Conservation (phyloP, 805 yeast genomes). For the Hanseniaspora guilliermondii region DNA sequence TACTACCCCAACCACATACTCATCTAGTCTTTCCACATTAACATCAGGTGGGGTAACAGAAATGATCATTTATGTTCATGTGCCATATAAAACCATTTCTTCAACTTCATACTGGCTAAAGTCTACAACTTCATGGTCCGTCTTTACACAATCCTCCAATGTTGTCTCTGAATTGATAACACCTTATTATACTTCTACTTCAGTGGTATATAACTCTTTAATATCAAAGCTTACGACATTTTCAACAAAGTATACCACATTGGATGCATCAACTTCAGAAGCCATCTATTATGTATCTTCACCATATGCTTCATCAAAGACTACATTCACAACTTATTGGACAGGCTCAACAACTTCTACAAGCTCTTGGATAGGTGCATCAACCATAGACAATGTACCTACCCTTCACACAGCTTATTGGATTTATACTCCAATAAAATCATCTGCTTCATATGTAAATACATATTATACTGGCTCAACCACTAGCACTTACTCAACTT, state of each 20-base stretch:
- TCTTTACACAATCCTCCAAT: neutral
- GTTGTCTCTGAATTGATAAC: constrained; percentile 3
- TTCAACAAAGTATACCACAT: neutral
- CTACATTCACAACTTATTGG: neutral
- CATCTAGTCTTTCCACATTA: constrained; percentile 4
- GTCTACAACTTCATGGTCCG: constrained; percentile 4
- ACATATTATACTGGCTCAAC: constrained; percentile 9
- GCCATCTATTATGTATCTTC: constrained; percentile 4
- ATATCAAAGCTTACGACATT: constrained; percentile 2
- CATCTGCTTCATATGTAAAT: neutral
- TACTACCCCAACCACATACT: neutral
- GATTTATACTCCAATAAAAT: constrained; percentile 15
- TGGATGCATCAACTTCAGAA: constrained; percentile 4
- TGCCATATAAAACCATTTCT: constrained; percentile 5
- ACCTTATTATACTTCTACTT: constrained; percentile 1
- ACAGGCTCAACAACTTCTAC: constrained; percentile 1
- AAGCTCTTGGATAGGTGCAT: neutral
- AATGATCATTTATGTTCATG: constrained; percentile 12
- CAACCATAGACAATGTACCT: neutral
- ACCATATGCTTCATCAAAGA: constrained; percentile 2
- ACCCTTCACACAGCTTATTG: constrained; percentile 11
- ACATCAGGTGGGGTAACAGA: constrained; percentile 11
- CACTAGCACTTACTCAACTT: constrained; percentile 13
- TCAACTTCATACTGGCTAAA: constrained; percentile 7
- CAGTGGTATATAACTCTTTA: neutral